phyloP scores from a whole-genome alignment of 2,329 filamentous ascomycete species.

The Fusarium protoensiforme region DNA sequence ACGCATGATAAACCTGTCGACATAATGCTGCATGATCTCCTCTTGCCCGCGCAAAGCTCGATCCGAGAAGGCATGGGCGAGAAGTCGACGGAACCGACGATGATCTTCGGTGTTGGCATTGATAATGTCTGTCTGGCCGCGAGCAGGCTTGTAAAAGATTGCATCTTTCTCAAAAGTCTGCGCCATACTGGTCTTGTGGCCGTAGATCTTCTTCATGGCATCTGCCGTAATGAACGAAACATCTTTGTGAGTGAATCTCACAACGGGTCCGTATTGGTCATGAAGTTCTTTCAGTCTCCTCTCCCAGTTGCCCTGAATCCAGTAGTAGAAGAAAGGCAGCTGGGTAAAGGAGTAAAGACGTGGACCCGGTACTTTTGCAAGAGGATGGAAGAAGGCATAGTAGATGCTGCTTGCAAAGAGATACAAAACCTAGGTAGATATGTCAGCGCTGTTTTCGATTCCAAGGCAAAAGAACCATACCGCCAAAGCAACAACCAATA shows the following conservation, averaged over 20 bases:
- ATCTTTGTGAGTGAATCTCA: neutral
- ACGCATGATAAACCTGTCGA: neutral
- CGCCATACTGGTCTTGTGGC: neutral
- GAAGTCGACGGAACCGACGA: neutral
- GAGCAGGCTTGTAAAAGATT: neutral
- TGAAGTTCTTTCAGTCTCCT: neutral
- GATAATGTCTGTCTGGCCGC: neutral
- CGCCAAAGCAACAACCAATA: neutral
- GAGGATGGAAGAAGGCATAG: neutral
- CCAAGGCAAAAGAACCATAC: neutral
- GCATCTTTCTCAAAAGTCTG: neutral
- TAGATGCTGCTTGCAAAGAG: neutral
- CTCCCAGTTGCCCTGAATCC: neutral
- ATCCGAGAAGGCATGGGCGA: neutral
- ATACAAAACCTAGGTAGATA: neutral
- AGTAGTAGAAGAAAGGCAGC: neutral
- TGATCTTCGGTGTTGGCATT: neutral
- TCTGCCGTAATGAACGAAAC: neutral
- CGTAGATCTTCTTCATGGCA: conserved; percentile 1
- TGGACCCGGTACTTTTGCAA: neutral
- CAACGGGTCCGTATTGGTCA: neutral
- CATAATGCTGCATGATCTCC: neutral
- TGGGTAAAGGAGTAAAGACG: neutral
- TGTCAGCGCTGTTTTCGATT: neutral
- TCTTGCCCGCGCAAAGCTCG: neutral